Conservation (phyloP, 768 basidiomycete species). For the Pisolithus microcarpus region DNA sequence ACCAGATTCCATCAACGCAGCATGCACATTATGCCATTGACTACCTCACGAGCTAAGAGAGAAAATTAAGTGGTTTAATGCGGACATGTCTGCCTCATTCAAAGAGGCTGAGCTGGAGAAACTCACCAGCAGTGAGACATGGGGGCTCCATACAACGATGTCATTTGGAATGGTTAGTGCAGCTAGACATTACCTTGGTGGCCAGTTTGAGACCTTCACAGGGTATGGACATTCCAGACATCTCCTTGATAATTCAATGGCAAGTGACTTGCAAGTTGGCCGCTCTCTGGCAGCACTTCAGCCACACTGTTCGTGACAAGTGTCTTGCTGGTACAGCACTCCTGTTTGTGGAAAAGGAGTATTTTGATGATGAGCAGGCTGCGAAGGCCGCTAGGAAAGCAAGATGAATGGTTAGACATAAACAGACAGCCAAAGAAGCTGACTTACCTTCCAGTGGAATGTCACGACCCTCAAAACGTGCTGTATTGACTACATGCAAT, state of each 20-base stretch:
- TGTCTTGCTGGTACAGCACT: too few species aligned
- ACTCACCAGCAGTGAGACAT: too few species aligned
- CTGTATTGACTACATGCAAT: too few species aligned
- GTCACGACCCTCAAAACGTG: too few species aligned
- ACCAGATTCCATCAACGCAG: too few species aligned
- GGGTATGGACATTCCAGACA: slow-evolving; percentile 31
- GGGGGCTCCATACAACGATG: slow-evolving; percentile 18
- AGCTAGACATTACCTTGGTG: too few species aligned
- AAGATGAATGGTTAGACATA: neutral
- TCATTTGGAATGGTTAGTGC: slow-evolving; percentile 30
- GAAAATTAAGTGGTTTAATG: slow-evolving; percentile 19
- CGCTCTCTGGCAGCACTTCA: neutral
- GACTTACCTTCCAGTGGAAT: neutral
- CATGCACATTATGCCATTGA: slow-evolving; percentile 1
- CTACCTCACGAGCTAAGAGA: slow-evolving; percentile 8
- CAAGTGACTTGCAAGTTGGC: slow-evolving; percentile 3
- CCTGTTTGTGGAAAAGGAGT: slow-evolving; percentile 14
- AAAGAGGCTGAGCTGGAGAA: neutral
- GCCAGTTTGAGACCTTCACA: slow-evolving; percentile 3
- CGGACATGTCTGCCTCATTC: slow-evolving; percentile 13
- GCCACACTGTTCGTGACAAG: too few species aligned
- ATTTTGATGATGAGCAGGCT: slow-evolving; percentile 16
- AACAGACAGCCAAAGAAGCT: neutral
- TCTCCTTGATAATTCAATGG: slow-evolving; percentile 32
- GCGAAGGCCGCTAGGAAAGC: neutral